These are phyloP conservation scores for Neurospora sp. DNA, from an alignment of 495 filamentous ascomycete genomes.

Conservation along the genomic window DNA sequence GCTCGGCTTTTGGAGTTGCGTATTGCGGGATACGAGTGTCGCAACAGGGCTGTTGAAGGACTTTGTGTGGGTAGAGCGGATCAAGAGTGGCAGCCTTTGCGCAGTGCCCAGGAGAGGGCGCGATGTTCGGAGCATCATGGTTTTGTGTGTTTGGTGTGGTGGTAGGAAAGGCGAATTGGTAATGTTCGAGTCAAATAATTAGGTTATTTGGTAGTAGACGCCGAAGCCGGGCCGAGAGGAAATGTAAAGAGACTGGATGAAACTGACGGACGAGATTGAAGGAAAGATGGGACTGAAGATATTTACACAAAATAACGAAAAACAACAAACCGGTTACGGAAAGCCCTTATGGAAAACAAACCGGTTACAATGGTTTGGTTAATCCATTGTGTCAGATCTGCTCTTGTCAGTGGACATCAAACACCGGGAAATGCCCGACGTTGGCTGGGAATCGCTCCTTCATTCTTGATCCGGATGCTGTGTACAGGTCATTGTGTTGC, in stretches of 20 bases:
- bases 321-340: not conserved
- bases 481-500: not conserved
- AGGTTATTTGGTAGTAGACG: not conserved
- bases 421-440: not conserved
- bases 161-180: not conserved
- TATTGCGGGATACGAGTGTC: not conserved
- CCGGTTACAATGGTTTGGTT: not conserved
- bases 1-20: not conserved
- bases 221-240: not conserved
- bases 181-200: not conserved
- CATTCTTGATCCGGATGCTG: not conserved
- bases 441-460: not conserved
- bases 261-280: not conserved
- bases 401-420: not conserved
- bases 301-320: not conserved
- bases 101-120: slow-evolving; percentile 8
- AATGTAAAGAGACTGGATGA: not conserved
- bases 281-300: not conserved
- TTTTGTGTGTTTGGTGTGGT: not conserved
- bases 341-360: not conserved
- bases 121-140: slow-evolving; percentile 12
- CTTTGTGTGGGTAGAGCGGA: slow-evolving; percentile 1
- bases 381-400: not conserved
- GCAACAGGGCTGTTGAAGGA: not conserved
- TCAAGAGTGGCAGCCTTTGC: slow-evolving; percentile 3